Evolutionary conservation across 805 yeast species (phyloP), one percentile per base, ranked within the genome.

Genomic region (Spathaspora sp.): DNA sequence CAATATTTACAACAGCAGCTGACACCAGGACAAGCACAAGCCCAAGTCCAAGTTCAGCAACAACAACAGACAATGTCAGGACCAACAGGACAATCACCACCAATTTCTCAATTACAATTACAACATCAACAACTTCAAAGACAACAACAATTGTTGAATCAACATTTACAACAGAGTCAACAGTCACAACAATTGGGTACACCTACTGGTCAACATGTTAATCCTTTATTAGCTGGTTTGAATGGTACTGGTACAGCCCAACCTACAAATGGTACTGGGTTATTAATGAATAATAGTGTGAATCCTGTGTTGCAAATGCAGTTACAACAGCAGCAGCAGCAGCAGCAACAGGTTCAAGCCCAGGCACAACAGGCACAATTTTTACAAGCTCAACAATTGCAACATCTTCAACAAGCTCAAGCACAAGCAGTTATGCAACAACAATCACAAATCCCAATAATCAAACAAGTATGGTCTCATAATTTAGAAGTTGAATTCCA

Each of bases 391-490:
- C 63, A 52, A 32, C 66, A 58, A 38, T 59, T 48, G 23, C 67
- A 61, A 45, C 64, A 55, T 32, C 64, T 57, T 26, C 63, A 55
- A 44, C 62, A 54, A 29, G 56, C 49, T 9, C 61, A 56, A 14
- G 60, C 52, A 11, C 62, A 58, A 28, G 44, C 54, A 3, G 55
- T 52, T 32, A 53, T 57, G 42, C 55, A 58, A 23, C 55, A 58
- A 23, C 66, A 57, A 42, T 70, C 69, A 39, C 69, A 70, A 46
- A 76, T 78, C 29, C 80, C 86, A 12, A 75, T 82, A 51, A 75
- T 85, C 29, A 79, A 82, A 60, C 92, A 88, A 56, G 94, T 88
- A 28, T 87, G 93, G 91, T 76, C 72, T 38, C 81, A 79, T 50
- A 87, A 87, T 62, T 69, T 88, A 55, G 85, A 85, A 57, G 76